Evolutionary conservation across 306 rosid species (phyloP).

Genomic region (Fragaria nilgerrensis): DNA sequence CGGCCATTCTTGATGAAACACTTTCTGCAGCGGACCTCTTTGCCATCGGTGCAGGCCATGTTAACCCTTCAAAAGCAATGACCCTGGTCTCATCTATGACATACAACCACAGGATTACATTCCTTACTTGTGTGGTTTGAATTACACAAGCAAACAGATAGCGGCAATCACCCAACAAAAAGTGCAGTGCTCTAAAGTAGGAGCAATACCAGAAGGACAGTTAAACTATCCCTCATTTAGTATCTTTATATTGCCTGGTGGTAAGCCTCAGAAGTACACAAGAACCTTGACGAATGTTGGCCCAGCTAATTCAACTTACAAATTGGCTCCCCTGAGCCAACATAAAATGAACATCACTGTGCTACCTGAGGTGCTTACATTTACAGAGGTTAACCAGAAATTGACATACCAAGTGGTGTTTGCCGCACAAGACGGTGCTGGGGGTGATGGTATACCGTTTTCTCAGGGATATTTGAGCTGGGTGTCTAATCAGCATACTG

Average conservation of each 20-base stretch:
- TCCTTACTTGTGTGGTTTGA: conserved; percentile 55
- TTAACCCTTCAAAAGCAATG: conserved; percentile 45
- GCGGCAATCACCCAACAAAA: conserved; percentile 15
- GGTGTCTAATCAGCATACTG: conserved; percentile 39
- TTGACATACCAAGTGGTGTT: conserved; percentile 26
- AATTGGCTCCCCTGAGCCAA: conserved; percentile 18
- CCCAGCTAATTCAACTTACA: conserved; percentile 23
- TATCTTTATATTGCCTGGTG: background rate
- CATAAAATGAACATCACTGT: conserved; percentile 22
- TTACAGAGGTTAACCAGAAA: conserved; percentile 39
- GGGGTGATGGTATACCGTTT: background rate
- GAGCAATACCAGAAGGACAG: conserved; percentile 27
- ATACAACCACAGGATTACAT: conserved; percentile 36
- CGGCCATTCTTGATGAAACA: background rate
- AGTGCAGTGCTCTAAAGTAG: conserved; percentile 29
- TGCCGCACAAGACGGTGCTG: background rate
- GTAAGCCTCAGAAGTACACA: conserved; percentile 23
- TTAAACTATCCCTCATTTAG: conserved; percentile 51
- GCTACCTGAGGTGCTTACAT: conserved; percentile 25
- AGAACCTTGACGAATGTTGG: conserved; percentile 52
- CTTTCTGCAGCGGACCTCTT: conserved; percentile 25
- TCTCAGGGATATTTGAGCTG: conserved; percentile 39
- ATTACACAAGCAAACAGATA: conserved; percentile 37
- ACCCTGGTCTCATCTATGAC: conserved; percentile 52
- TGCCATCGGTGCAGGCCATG: conserved; percentile 53